Evolutionary conservation across 176 grass and related monocot species (phyloP), one percentile per base, ranked within the genome.

Genomic region (Paspalum vaginatum): DNA sequence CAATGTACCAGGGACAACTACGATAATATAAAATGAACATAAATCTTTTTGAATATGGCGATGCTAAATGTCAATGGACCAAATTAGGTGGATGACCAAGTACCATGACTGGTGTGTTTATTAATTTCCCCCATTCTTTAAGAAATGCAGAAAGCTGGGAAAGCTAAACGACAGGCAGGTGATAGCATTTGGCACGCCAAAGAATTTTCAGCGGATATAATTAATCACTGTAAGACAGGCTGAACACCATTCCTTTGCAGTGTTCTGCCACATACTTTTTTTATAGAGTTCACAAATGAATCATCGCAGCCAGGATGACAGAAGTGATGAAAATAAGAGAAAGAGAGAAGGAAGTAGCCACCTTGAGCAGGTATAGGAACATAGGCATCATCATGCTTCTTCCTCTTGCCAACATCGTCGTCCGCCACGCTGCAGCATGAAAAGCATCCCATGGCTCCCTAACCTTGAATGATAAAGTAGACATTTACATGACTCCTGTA

Each of bases 331-430:
- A 44, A 54, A n/a, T 44, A 38, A 41, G 39, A 61, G 39, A 61
- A 21, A 51, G 50, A 55, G 0, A 61, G 58, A 37, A 18, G 39
- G 45, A 60, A 51, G 21, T 57, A 38, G 7, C 11, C 64, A 89
- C 88, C 85, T 80, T 65, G 75, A 37, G 26, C 48, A 65, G 84
- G 69, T 32, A 74, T 51, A 9, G 80, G 64, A 63, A 65, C 62
- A 44, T 77, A 82, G 68, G 72, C 27, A 39, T 82, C 87, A 13
- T 89, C 87, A 37, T 21, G 13, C 83, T 89, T 89, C 82, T 89
- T 89, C 72, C 67, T 85, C 40, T 27, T 81, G 83, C 78, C 77
- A 65, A 82, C 49, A 76, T 82, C 72, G 45, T 85, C 77, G 38
- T 79, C 77, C 0, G n/a, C 83, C 41, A 68, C 82, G 14, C 72